These are phyloP conservation scores for Candida nitratophila DNA, from an alignment of 805 yeast genomes.

Conservation along the genomic window DNA sequence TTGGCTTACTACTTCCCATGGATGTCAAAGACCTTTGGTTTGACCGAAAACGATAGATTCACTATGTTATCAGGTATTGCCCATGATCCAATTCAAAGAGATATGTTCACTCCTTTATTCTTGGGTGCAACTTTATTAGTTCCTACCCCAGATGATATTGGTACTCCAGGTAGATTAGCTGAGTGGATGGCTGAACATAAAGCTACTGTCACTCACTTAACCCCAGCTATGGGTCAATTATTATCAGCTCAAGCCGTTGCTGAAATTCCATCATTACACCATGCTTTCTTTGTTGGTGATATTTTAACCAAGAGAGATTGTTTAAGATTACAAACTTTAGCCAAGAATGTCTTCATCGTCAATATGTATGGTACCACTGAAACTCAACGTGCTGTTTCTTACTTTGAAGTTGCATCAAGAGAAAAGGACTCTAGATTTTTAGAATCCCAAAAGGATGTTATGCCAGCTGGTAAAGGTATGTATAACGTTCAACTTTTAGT, in stretches of 20 bases:
- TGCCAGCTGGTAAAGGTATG: slow-evolving; percentile 99
- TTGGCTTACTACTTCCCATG: slow-evolving; percentile 97
- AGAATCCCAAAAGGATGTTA: slow-evolving; percentile 81
- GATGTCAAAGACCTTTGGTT: slow-evolving; percentile 86
- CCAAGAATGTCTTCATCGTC: slow-evolving; percentile 82
- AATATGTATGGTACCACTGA: slow-evolving; percentile 99
- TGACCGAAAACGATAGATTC: slow-evolving; percentile 75
- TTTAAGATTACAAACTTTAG: slow-evolving; percentile 82
- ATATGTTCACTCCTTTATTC: slow-evolving; percentile 96
- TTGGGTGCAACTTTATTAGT: slow-evolving; percentile 89
- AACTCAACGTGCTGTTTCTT: slow-evolving; percentile 97
- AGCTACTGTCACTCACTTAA: slow-evolving; percentile 94
- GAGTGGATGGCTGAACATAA: slow-evolving; percentile 92
- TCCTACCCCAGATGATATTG: slow-evolving; percentile 96
- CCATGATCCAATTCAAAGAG: slow-evolving; percentile 98
- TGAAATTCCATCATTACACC: slow-evolving; percentile 78
- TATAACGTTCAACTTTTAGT: slow-evolving; percentile 87
- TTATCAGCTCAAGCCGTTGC: slow-evolving; percentile 92
- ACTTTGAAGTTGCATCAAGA: slow-evolving; percentile 78
- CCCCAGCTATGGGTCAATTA: slow-evolving; percentile 99
- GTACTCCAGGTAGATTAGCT: slow-evolving; percentile 96
- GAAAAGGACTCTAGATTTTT: slow-evolving; percentile 63
- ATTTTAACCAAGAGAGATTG: slow-evolving; percentile 96
- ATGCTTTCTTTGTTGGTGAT: slow-evolving; percentile 98
- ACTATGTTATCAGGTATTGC: slow-evolving; percentile 99